Evolutionary conservation across 163 green algal genomes (phyloP).

Genomic region (Chlamydomonas reinhardtii): DNA sequence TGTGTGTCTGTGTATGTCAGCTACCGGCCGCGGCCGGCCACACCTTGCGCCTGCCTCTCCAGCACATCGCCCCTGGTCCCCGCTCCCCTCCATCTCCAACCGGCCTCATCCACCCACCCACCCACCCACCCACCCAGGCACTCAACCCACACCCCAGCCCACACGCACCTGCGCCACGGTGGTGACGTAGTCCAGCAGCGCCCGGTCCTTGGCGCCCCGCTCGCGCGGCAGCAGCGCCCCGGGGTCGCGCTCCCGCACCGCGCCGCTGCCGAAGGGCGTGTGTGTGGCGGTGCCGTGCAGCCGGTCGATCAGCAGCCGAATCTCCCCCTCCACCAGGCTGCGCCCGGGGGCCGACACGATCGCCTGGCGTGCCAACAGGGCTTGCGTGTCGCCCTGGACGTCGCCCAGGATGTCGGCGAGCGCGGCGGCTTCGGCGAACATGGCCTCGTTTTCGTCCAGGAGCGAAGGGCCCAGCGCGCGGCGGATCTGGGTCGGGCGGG

Average conservation of each 20-base stretch:
- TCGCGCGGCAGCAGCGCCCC: conserved; percentile 47
- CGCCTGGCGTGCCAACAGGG: conserved; percentile 34
- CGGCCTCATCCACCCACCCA: background rate
- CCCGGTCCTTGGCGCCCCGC: conserved; percentile 28
- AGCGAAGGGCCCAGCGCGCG: conserved; percentile 37
- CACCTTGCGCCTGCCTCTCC: too few species aligned
- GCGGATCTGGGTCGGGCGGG: conserved; percentile 36
- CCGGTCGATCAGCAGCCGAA: conserved; percentile 52
- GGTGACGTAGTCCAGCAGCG: conserved; percentile 54
- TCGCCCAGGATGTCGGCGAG: conserved; percentile 64
- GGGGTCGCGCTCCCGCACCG: conserved; percentile 50
- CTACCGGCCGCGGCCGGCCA: too few species aligned
- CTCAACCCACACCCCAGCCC: background rate
- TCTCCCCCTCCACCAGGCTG: conserved; percentile 55
- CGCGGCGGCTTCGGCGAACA: conserved; percentile 57
- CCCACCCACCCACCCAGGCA: background rate
- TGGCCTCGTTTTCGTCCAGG: conserved; percentile 53
- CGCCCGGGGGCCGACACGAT: conserved; percentile 52
- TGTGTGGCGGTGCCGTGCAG: conserved; percentile 25
- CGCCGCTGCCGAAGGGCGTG: conserved; percentile 33
- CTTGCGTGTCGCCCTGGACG: conserved; percentile 51
- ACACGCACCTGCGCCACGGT: conserved; percentile 23
- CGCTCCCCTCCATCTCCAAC: background rate
- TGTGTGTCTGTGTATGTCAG: too few species aligned
- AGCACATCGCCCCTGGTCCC: too few species aligned